phyloP scores from a whole-genome alignment of 768 basidiomycete genomes.

The Paxillus involutus region DNA sequence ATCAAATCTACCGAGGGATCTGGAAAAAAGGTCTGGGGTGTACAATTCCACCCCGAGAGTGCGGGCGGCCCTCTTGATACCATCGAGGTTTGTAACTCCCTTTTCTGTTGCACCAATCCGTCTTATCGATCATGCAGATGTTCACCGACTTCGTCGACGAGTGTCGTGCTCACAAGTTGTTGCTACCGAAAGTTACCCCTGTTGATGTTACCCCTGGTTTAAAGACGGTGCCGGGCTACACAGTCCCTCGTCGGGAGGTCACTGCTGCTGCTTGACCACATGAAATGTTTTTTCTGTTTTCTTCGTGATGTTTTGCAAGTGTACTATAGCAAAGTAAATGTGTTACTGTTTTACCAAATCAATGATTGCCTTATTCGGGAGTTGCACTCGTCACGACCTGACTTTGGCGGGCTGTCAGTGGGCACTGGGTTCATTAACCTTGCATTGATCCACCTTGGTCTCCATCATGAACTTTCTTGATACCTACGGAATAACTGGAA shows the following conservation, averaged over 20 bases:
- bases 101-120: too few relatives aligned
- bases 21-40: conserved; percentile 93
- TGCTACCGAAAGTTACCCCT: conserved; percentile 23
- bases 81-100: conserved; percentile 68
- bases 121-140: conserved; percentile 55
- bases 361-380: conserved; percentile 14
- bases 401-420: background rate
- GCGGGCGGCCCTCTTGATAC: conserved; percentile 98
- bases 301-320: conserved; percentile 3
- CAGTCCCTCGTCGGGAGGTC: conserved; percentile 19
- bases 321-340: conserved; percentile 11
- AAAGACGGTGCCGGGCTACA: conserved; percentile 21
- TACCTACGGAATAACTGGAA: conserved; percentile 54
- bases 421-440: background rate
- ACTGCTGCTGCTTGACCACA: conserved; percentile 29
- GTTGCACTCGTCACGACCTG: background rate
- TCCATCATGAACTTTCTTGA: conserved; percentile 72
- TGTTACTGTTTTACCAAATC: background rate
- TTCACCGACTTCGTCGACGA: conserved; percentile 89
- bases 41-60: conserved; percentile 99
- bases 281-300: background rate
- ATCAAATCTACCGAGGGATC: conserved; percentile 92
- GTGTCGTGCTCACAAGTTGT: conserved; percentile 61
- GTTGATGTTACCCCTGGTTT: conserved; percentile 10
- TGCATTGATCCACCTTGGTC: background rate